phyloP scores from a whole-genome alignment of 331 rosid genomes.

The Malus hybrid region DNA sequence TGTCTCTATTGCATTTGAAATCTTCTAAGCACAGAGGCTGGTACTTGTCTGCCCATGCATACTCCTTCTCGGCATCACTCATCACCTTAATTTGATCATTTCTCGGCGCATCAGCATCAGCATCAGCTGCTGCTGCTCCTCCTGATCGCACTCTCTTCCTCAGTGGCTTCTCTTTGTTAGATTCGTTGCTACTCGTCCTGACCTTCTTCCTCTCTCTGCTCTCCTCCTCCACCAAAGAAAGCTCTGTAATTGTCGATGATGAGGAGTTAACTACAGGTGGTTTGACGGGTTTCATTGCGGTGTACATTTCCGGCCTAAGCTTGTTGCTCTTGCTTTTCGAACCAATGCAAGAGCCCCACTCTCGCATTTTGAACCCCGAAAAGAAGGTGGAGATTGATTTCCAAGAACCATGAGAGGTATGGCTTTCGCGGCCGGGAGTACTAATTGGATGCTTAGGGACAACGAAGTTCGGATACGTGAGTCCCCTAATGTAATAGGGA shows the following conservation, averaged over 20 bases:
- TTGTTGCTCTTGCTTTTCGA: background rate
- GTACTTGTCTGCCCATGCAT: conserved; percentile 54
- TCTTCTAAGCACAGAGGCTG: conserved; percentile 49
- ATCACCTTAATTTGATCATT: background rate
- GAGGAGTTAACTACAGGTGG: background rate
- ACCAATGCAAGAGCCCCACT: conserved; percentile 3
- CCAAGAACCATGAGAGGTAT: background rate
- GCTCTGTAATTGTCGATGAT: background rate
- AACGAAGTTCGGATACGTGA: background rate
- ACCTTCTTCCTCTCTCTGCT: background rate
- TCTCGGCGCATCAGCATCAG: too few species aligned
- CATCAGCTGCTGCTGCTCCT: background rate
- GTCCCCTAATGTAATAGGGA: conserved; percentile 27
- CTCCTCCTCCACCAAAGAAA: background rate
- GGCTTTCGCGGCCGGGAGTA: background rate
- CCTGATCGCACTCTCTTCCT: conserved; percentile 27
- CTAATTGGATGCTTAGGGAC: background rate
- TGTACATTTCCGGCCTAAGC: background rate
- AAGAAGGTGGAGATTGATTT: conserved; percentile 8
- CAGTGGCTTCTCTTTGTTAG: conserved; percentile 43
- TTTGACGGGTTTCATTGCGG: background rate
- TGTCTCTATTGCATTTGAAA: conserved; percentile 60
- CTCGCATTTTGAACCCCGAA: background rate
- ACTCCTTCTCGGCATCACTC: conserved; percentile 7
- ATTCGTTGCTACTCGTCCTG: background rate